Percentiles rank a stretch among this genome's conserved stretches.
These are phyloP conservation scores for Mortierella sp. DNA, from an alignment of 371 early-diverging fungal species.

Conservation along the genomic window DNA sequence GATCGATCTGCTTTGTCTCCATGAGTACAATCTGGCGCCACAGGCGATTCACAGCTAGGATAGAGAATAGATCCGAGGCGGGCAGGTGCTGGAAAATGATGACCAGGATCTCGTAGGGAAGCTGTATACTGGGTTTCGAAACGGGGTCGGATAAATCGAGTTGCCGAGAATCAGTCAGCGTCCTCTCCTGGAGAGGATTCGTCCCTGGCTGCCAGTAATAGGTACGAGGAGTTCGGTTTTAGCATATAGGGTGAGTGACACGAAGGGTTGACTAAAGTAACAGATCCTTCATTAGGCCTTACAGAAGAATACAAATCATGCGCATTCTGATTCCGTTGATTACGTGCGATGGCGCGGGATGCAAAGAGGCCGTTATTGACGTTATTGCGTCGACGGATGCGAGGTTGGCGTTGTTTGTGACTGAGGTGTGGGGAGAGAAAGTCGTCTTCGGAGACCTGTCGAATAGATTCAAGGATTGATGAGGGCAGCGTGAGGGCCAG, in stretches of 20 bases:
- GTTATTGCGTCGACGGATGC: constrained; percentile 10
- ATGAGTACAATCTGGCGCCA: constrained; percentile 47
- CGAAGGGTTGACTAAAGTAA: too few species aligned
- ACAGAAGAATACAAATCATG: background rate
- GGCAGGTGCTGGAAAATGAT: constrained; percentile 39
- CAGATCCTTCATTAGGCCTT: too few species aligned
- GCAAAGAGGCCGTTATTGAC: constrained; percentile 5
- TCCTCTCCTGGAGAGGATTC: background rate
- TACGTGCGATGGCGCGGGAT: constrained; percentile 24
- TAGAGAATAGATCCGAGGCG: constrained; percentile 41
- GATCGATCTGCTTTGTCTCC: constrained; percentile 46
- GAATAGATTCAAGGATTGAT: constrained; percentile 47
- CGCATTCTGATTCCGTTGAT: constrained; percentile 2
- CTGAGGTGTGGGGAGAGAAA: constrained; percentile 22
- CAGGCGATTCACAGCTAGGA: constrained; percentile 36
- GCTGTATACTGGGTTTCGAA: constrained; percentile 11
- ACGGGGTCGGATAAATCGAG: constrained; percentile 4
- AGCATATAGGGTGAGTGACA: too few species aligned
- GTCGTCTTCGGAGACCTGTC: constrained; percentile 52
- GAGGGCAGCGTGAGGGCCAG: constrained; percentile 38
- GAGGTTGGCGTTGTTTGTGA: constrained; percentile 34
- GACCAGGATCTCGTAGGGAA: constrained; percentile 42
- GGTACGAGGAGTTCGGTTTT: background rate
- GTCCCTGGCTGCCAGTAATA: background rate
- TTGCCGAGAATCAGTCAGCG: background rate